These are phyloP conservation scores for Ceratobasidium sp. DNA, from an alignment of 1,284 basidiomycete species.

Conservation along the genomic window DNA sequence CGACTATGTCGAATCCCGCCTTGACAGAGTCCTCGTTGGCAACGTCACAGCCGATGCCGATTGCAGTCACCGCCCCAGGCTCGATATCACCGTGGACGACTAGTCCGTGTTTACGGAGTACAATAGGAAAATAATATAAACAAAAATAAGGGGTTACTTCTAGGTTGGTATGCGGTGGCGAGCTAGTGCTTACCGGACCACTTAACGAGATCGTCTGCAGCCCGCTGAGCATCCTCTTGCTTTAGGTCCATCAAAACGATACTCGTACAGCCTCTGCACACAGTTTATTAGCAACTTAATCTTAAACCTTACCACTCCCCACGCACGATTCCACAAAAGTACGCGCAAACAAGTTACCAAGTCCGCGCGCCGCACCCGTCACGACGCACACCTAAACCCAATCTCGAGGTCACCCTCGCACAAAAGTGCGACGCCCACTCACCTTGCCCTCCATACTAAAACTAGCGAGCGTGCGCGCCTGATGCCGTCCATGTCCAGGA, in stretches of 20 bases:
- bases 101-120: conserved; percentile 54
- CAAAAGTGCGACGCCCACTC: background rate
- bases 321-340: conserved; percentile 88
- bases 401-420: background rate
- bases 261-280: conserved; percentile 76
- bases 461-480: conserved; percentile 37
- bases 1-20: conserved; percentile 72
- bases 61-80: conserved; percentile 71
- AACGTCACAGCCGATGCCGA: conserved; percentile 90
- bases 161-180: background rate
- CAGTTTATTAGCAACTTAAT: conserved; percentile 1
- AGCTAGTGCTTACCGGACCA: conserved; percentile 59
- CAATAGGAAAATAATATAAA: background rate
- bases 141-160: background rate
- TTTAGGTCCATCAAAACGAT: conserved; percentile 89
- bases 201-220: conserved; percentile 78
- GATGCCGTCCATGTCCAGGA: conserved; percentile 36
- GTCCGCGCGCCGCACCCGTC: conserved; percentile 92
- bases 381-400: conserved; percentile 82
- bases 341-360: conserved; percentile 89
- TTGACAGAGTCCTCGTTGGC: conserved; percentile 83
- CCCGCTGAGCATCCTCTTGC: conserved; percentile 73
- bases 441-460: conserved; percentile 44
- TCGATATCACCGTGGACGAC: conserved; percentile 70
- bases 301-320: background rate